Conservation (phyloP, 768 basidiomycete species). For the Tulasnella sp. region DNA sequence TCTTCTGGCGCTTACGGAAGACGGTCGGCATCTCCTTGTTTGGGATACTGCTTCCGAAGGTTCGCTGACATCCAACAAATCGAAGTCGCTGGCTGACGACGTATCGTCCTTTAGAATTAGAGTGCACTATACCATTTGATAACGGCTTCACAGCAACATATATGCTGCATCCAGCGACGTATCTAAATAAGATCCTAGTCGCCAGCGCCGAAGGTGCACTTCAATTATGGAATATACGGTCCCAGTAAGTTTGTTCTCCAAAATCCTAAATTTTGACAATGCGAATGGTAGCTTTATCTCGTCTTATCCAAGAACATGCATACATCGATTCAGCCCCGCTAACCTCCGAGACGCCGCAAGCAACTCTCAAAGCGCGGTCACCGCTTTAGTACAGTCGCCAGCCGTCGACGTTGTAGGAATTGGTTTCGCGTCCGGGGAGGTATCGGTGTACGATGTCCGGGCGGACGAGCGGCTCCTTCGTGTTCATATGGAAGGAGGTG, state of each 20-base stretch:
- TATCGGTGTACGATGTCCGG: constrained; percentile 81
- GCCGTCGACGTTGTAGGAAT: constrained; percentile 95
- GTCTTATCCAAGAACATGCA: constrained; percentile 46
- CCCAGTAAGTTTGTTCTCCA: constrained; percentile 42
- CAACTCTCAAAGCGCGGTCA: constrained; percentile 43
- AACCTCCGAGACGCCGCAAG: constrained; percentile 36
- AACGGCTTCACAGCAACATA: constrained; percentile 72
- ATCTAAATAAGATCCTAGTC: constrained; percentile 89
- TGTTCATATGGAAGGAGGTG: constrained; percentile 84
- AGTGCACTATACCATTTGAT: constrained; percentile 67
- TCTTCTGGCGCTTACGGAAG: constrained; percentile 66
- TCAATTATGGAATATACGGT: constrained; percentile 90
- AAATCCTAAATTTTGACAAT: background rate
- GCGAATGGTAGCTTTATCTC: background rate
- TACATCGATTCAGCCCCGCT: constrained; percentile 61
- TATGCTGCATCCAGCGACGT: constrained; percentile 88
- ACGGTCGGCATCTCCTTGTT: constrained; percentile 60
- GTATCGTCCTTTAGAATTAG: constrained; percentile 35
- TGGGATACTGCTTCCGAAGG: constrained; percentile 63
- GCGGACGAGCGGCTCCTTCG: constrained; percentile 80
- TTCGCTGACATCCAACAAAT: constrained; percentile 24
- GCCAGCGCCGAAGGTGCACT: constrained; percentile 69
- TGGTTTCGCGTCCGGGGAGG: constrained; percentile 77
- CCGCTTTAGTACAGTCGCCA: constrained; percentile 77
- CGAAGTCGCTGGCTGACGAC: background rate